Evolutionary conservation across 352 stramenopile genomes (phyloP), one percentile per base, ranked within the genome.

Genomic region (Globisporangium parvum): DNA sequence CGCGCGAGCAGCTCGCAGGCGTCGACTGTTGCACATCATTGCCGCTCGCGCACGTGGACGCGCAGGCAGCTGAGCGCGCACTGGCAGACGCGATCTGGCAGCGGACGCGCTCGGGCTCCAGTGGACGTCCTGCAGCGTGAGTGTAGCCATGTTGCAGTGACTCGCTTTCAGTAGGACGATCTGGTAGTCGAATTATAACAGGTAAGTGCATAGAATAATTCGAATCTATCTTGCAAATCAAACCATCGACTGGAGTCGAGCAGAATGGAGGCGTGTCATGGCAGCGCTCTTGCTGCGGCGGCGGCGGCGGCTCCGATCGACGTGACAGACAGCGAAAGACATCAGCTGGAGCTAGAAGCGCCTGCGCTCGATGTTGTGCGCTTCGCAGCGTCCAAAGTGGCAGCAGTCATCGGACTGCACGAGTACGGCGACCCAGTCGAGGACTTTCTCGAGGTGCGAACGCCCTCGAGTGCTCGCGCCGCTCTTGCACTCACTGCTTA

Each of bases 361-460:
- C 31, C 8, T 14, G 31, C 31, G 10, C 31, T 37, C 31, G 31
- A 37, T 37, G 59, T 80, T 26, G 64, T 90, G 52, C 82, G 73
- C 51, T 77, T 85, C 46, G 80, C 80, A 35, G 82, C 82, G 47
- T 91, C 80, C 28, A 87, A 85, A 47, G 74, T 93, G 45, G 82
- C 82, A 47, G 67, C 78, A 8, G 64, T 88, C 28, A 67, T 81
- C 33, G 80, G 82, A 33, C 68, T 93, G 39, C 82, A 92, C 55
- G 82, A 87, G 61, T 92, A 77, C 51, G 77, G 75, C 1, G 72
- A 90, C 53, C 49, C 77, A 2, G 51, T 64, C 1, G 79, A 88
- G 37, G 70, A 76, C 44, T 65, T 78, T 14, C 39, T 76, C 2
- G 74, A 81, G 66, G 69, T 78, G 11, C 14, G 47, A 31, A 31